Conservation (phyloP, 2,329 filamentous ascomycete genomes). For the Arthrobotrys pseudoclavata region DNA sequence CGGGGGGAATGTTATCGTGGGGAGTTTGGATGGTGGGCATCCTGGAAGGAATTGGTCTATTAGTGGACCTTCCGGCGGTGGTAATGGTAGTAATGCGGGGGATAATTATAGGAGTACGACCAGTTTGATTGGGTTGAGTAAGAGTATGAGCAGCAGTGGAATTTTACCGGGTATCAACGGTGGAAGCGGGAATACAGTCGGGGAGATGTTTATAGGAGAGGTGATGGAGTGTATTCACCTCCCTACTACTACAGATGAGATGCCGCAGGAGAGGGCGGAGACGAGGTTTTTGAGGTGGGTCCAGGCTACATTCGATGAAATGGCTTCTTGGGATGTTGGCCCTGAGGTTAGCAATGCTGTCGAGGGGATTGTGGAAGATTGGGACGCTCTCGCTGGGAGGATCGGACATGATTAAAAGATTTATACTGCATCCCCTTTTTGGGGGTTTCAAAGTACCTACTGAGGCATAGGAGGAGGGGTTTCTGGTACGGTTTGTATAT, state of each 20-base stretch:
- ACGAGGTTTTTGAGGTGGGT: constrained; percentile 63
- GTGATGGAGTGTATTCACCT: constrained; percentile 59
- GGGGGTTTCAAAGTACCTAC: background rate
- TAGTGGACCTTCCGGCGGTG: constrained; percentile 12
- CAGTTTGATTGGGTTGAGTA: constrained; percentile 50
- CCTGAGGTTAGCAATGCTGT: constrained; percentile 59
- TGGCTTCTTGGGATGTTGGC: constrained; percentile 63
- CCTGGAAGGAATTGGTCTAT: constrained; percentile 51
- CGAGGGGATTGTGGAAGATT: constrained; percentile 52
- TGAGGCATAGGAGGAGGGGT: background rate
- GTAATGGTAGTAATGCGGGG: constrained; percentile 5
- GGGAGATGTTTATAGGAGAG: constrained; percentile 62
- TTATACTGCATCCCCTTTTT: background rate
- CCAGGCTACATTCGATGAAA: constrained; percentile 62
- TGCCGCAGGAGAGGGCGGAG: constrained; percentile 61
- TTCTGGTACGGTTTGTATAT: background rate
- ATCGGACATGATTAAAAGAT: constrained; percentile 30
- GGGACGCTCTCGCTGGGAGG: constrained; percentile 41
- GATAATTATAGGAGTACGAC: constrained; percentile 4
- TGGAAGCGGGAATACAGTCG: constrained; percentile 47
- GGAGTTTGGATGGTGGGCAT: constrained; percentile 40
- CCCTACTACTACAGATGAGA: constrained; percentile 61
- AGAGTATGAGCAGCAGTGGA: constrained; percentile 47
- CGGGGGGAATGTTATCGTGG: constrained; percentile 42
- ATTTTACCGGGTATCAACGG: constrained; percentile 35